These are phyloP conservation scores for Baudoinia panamericana DNA, from an alignment of 495 filamentous ascomycete genomes.

Conservation along the genomic window DNA sequence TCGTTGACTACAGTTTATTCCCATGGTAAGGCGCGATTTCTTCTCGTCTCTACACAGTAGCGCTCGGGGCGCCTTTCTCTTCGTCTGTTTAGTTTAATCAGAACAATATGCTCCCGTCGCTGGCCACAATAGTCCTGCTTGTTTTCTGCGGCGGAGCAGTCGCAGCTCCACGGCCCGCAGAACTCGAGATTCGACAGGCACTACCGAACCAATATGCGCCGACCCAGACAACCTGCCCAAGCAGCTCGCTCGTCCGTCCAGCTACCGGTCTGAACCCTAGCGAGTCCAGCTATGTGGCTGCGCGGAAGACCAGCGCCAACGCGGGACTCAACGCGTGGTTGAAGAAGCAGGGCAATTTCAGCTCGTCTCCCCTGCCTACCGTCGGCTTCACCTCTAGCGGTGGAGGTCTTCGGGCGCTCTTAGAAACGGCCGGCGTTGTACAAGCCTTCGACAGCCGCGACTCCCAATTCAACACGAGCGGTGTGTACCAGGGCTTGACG, in stretches of 20 bases:
- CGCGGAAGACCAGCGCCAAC: conserved; percentile 28
- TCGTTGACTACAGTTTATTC: too few relatives aligned
- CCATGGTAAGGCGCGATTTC: too few relatives aligned
- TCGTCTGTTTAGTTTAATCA: too few relatives aligned
- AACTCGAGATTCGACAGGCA: background rate
- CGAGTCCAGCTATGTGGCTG: conserved; percentile 26
- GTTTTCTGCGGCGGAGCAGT: background rate
- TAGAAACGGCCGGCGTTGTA: conserved; percentile 36
- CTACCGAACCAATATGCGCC: conserved; percentile 24
- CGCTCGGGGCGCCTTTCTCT: background rate
- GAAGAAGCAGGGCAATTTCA: conserved; percentile 27
- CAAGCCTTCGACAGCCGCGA: conserved; percentile 34
- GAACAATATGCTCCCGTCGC: background rate
- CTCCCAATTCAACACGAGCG: conserved; percentile 27
- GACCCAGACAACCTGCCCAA: conserved; percentile 21
- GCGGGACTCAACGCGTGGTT: conserved; percentile 29
- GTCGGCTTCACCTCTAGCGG: conserved; percentile 35
- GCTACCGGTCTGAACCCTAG: conserved; percentile 22
- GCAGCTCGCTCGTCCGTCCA: conserved; percentile 22
- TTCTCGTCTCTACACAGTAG: too few relatives aligned
- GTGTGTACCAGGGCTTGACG: conserved; percentile 35
- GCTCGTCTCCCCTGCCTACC: conserved; percentile 21
- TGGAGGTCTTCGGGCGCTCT: conserved; percentile 35
- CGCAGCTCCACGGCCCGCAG: conserved; percentile 3
- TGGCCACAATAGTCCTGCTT: background rate